Conservation (phyloP, 345 rosid genomes). For the Stellera chamaejasme region DNA sequence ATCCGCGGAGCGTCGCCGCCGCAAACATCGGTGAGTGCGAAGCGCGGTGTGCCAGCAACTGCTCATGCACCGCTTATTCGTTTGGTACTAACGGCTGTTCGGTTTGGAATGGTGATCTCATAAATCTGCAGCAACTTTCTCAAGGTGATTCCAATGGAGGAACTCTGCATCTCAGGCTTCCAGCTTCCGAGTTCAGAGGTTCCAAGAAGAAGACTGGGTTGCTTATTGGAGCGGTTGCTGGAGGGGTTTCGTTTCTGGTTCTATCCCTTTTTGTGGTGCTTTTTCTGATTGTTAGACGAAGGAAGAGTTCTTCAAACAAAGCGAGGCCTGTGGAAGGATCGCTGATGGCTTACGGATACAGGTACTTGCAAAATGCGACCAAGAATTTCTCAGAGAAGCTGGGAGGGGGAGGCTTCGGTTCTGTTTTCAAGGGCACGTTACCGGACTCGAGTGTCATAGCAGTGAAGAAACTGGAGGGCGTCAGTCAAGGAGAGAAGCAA, state of each 20-base stretch:
- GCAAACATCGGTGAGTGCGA: slow-evolving; percentile 29
- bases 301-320: slow-evolving; percentile 14
- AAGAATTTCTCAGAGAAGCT: slow-evolving; percentile 69
- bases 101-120: slow-evolving; percentile 45
- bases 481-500: slow-evolving; percentile 86
- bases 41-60: slow-evolving; percentile 37
- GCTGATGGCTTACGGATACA: slow-evolving; percentile 51
- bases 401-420: slow-evolving; percentile 89
- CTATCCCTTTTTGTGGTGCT: slow-evolving; percentile 18
- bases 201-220: slow-evolving; percentile 23
- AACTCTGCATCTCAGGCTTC: slow-evolving; percentile 42
- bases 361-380: slow-evolving; percentile 56
- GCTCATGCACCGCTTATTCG: slow-evolving; percentile 68
- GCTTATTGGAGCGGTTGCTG: slow-evolving; percentile 32
- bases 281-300: slow-evolving; percentile 25
- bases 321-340: slow-evolving; percentile 49
- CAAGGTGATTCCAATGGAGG: slow-evolving; percentile 26
- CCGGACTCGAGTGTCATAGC: slow-evolving; percentile 60
- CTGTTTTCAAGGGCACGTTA: slow-evolving; percentile 70
- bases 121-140: slow-evolving; percentile 29
- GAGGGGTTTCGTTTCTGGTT: slow-evolving; percentile 23
- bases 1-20: slow-evolving; percentile 6
- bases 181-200: slow-evolving; percentile 53
- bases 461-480: slow-evolving; percentile 72
- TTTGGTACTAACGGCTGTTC: slow-evolving; percentile 30